Percentiles rank a stretch among this genome's conserved stretches.
These are phyloP conservation scores for Phaeophleospora eucalypticola DNA, from an alignment of 2,329 filamentous ascomycete species.

Conservation along the genomic window DNA sequence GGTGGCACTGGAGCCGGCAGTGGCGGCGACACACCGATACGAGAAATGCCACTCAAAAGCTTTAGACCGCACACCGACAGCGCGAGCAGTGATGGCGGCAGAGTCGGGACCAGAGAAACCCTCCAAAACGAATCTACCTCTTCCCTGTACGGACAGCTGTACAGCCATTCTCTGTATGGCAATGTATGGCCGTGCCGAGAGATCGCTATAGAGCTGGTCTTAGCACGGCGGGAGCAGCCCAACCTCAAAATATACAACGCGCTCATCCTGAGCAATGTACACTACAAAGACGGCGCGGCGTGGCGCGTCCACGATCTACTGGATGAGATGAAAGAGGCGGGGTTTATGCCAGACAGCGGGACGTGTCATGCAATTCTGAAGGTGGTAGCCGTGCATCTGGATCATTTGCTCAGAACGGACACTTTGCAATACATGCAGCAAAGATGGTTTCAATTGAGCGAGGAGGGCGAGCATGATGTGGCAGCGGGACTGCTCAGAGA, in stretches of 20 bases:
- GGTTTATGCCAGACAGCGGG: slow-evolving; percentile 59
- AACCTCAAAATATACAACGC: slow-evolving; percentile 66
- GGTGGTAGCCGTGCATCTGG: slow-evolving; percentile 76
- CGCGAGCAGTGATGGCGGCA: neutral
- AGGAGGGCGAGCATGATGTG: slow-evolving; percentile 61
- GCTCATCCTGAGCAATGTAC: slow-evolving; percentile 67
- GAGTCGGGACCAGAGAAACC: neutral
- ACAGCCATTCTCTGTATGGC: slow-evolving; percentile 37
- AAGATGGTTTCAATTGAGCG: slow-evolving; percentile 64
- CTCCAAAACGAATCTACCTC: slow-evolving; percentile 16
- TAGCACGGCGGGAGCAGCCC: slow-evolving; percentile 51
- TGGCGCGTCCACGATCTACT: slow-evolving; percentile 61
- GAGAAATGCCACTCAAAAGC: neutral
- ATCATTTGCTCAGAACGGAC: slow-evolving; percentile 70
- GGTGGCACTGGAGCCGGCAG: too few relatives aligned
- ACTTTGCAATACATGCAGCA: slow-evolving; percentile 70
- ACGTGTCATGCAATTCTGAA: slow-evolving; percentile 70
- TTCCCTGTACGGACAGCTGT: slow-evolving; percentile 49
- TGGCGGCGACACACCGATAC: slow-evolving; percentile 5
- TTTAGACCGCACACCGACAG: slow-evolving; percentile 9
- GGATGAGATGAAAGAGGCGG: slow-evolving; percentile 63
- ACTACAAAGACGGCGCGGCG: slow-evolving; percentile 61
- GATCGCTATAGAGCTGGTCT: slow-evolving; percentile 58
- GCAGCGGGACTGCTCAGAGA: slow-evolving; percentile 74
- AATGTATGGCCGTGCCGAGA: slow-evolving; percentile 39